Evolutionary conservation across 2,329 filamentous ascomycete genomes (phyloP).

Genomic region (Conoideocrella luteorostrata): DNA sequence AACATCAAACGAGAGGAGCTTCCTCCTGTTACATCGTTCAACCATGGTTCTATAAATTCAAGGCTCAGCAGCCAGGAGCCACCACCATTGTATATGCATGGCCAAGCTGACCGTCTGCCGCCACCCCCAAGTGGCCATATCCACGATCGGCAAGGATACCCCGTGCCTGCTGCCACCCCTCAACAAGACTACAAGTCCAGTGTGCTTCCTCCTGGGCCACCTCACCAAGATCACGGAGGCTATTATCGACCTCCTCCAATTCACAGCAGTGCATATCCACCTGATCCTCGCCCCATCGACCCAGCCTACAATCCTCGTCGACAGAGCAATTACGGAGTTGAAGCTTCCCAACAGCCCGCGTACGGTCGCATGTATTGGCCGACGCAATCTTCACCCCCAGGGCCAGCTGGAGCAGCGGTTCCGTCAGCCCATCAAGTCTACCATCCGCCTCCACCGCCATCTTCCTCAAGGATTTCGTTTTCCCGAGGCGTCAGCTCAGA

Average conservation of each 20-base stretch:
- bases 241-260: slow-evolving; percentile 23
- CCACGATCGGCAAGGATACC: slow-evolving; percentile 15
- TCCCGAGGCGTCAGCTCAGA: slow-evolving; percentile 28
- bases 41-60: slow-evolving; percentile 17
- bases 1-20: slow-evolving; percentile 19
- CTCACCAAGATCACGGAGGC: slow-evolving; percentile 13
- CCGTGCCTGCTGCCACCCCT: slow-evolving; percentile 1
- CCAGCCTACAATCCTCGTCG: slow-evolving; percentile 24
- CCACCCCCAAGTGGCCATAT: slow-evolving; percentile 18
- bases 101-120: slow-evolving; percentile 11
- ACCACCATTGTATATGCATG: slow-evolving; percentile 16
- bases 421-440: slow-evolving; percentile 15
- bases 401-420: slow-evolving; percentile 5
- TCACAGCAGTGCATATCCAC: slow-evolving; percentile 17
- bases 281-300: slow-evolving; percentile 26
- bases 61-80: slow-evolving; percentile 20
- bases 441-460: slow-evolving; percentile 18
- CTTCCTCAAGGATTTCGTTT: slow-evolving; percentile 27
- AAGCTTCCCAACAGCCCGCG: slow-evolving; percentile 13
- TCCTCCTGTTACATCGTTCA: slow-evolving; percentile 13
- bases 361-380: slow-evolving; percentile 29
- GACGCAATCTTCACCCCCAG: slow-evolving; percentile 15
- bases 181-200: slow-evolving; percentile 12
- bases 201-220: slow-evolving; percentile 14
- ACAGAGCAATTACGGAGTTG: slow-evolving; percentile 24